Conservation (phyloP, 2,329 filamentous ascomycete species). For the Venturia nashicola region DNA sequence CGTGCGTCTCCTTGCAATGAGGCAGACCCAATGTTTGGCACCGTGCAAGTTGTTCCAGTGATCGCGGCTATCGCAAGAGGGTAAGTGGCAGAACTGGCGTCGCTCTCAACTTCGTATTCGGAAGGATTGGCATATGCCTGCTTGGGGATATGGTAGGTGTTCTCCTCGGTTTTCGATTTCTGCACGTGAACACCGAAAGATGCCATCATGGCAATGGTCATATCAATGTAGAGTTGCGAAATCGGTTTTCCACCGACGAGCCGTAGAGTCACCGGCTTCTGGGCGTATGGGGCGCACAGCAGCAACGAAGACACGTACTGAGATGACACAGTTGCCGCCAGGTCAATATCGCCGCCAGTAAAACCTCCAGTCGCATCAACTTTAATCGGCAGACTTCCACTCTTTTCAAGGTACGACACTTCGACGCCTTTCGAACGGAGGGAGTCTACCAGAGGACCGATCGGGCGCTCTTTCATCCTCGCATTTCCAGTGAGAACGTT, state of each 20-base stretch:
- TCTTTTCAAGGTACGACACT: conserved; percentile 73
- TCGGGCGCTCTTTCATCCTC: conserved; percentile 91
- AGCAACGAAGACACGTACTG: conserved; percentile 96
- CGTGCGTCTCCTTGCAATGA: conserved; percentile 91
- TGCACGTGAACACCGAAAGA: conserved; percentile 76
- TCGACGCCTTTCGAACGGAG: conserved; percentile 75
- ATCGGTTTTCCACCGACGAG: conserved; percentile 96
- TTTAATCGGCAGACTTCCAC: conserved; percentile 71
- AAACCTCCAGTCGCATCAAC: conserved; percentile 76
- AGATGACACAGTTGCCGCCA: conserved; percentile 93
- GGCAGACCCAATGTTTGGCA: conserved; percentile 87
- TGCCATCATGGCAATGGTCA: conserved; percentile 97
- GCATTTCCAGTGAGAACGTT: conserved; percentile 87
- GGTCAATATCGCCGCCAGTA: conserved; percentile 73
- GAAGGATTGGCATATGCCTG: conserved; percentile 70
- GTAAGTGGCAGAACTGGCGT: conserved; percentile 95
- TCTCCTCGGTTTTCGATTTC: conserved; percentile 62
- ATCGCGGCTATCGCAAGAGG: conserved; percentile 89
- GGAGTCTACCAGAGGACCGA: conserved; percentile 85
- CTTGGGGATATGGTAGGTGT: conserved; percentile 89
- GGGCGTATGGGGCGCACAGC: conserved; percentile 95
- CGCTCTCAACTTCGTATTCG: conserved; percentile 87
- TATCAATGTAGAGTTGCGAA: conserved; percentile 93
- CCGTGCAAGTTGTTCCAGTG: conserved; percentile 86
- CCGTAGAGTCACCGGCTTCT: conserved; percentile 78